Evolutionary conservation across 1,284 basidiomycete species (phyloP), one percentile per base, ranked within the genome.

Genomic region (Mycena sp.): DNA sequence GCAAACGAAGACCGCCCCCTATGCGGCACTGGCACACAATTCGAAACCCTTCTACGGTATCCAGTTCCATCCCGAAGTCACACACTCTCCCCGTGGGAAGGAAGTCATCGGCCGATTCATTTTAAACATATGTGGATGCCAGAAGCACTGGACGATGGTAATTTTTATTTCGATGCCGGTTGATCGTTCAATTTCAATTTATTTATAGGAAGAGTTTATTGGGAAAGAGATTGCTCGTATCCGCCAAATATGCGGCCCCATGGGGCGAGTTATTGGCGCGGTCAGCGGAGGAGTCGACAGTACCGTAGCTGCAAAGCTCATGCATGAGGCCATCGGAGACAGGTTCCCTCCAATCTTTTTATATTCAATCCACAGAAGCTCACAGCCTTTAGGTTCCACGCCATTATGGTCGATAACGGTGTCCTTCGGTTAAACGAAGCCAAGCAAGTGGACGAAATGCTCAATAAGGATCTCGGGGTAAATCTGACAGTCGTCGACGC

Each of bases 351-450:
- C 4, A 43, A 37, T 30, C 4, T 40, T 38, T 12, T 35, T 11
- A 32, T 26, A n/a, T 14, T 52, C 41, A 38, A 52, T 61, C 25
- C 37, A 38, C 63, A 32, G 57, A 2, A 12, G 6, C 26, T 60
- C 38, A 29, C 35, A 28, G 14, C 51, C 44, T n/a, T 51, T 54
- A 95, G 95, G 65, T 99, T 99, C 86, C 98, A 98, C 75, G 98
- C 97, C 12, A 98, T 99, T 80, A 98, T 99, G 96, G 98, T 99
- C 55, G 98, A 99, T 81, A 99, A 99, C 74, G 98, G 98, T 69
- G 97, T 99, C 37, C 85, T 99, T 30, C 92, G 98, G 53, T 80
- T 92, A 70, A 91, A 98, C 76, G 98, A 99, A 77, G 96, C 92
- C 19, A 77, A 86, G 63, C 95, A 98, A 79, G 98, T 99, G n/a